Percentiles rank a stretch among this genome's conserved stretches.
phyloP scores from a whole-genome alignment of 306 rosid genomes.

The Quercus mongolica region DNA sequence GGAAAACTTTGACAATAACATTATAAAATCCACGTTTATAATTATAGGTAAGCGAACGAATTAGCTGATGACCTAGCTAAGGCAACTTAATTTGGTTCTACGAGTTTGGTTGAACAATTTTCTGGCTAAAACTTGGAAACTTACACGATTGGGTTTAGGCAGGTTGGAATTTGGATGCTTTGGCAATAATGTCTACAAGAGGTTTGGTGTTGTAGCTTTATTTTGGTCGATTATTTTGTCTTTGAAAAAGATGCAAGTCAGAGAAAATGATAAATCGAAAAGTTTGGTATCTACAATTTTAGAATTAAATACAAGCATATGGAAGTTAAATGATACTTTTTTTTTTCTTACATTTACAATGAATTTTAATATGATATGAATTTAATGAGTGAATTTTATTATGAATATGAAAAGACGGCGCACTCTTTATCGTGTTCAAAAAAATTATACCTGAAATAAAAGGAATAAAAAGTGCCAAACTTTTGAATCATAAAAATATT shows the following conservation, averaged over 20 bases:
- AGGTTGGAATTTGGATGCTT: neutral
- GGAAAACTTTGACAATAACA: neutral
- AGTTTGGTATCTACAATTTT: neutral
- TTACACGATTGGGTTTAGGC: neutral
- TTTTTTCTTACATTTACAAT: no score
- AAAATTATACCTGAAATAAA: no score
- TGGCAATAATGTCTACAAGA: neutral
- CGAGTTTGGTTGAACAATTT: slow-evolving; percentile 17
- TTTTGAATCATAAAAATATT: neutral
- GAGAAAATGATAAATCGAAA: neutral
- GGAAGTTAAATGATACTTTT: no score
- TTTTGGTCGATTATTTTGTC: neutral
- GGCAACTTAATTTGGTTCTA: no score
- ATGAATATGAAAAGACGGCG: no score
- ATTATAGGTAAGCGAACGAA: neutral
- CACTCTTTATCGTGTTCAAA: fast-evolving
- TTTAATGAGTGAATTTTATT: no score
- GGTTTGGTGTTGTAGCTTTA: neutral
- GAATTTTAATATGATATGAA: no score
- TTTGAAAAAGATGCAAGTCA: neutral
- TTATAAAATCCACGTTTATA: neutral
- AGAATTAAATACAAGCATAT: neutral
- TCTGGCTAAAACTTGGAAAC: neutral
- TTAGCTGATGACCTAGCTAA: neutral
- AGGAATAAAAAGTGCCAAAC: no score